These are phyloP conservation scores for Cajanus cajan DNA, from an alignment of 306 rosid species.

Conservation along the genomic window DNA sequence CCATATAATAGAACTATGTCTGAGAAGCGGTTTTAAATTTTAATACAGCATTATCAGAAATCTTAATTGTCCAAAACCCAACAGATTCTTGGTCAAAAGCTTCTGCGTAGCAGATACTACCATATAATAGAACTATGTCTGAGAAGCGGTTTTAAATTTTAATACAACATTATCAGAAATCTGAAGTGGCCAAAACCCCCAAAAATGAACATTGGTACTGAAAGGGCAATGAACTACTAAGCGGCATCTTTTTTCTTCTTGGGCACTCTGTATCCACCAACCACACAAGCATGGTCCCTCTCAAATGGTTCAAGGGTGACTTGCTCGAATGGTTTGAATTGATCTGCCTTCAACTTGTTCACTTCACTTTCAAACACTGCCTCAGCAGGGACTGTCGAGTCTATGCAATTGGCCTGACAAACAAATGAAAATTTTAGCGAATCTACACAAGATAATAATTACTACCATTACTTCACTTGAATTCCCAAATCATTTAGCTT, in stretches of 20 bases:
- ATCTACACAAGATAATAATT: not conserved
- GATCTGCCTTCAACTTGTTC: constrained; percentile 78
- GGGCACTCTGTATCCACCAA: constrained; percentile 67
- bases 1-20: not conserved
- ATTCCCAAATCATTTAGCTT: not conserved
- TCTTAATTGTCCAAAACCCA: not conserved
- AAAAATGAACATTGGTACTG: not conserved
- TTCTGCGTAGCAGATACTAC: not conserved
- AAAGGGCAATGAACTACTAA: not conserved
- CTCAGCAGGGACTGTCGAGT: constrained; percentile 77
- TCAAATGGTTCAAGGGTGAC: constrained; percentile 91
- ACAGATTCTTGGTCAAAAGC: not conserved
- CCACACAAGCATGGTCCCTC: constrained; percentile 94
- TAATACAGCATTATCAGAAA: not conserved
- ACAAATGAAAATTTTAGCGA: not conserved
- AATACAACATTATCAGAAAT: not conserved
- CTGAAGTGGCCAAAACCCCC: not conserved
- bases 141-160: not conserved
- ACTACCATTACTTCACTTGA: not conserved
- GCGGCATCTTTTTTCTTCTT: constrained; percentile 61
- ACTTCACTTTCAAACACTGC: constrained; percentile 77
- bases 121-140: not conserved
- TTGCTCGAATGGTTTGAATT: constrained; percentile 72
- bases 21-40: not conserved
- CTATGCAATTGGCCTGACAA: constrained; percentile 90